Conservation (phyloP, 2,329 filamentous ascomycete genomes). For the Aphanoascus verrucosus region DNA sequence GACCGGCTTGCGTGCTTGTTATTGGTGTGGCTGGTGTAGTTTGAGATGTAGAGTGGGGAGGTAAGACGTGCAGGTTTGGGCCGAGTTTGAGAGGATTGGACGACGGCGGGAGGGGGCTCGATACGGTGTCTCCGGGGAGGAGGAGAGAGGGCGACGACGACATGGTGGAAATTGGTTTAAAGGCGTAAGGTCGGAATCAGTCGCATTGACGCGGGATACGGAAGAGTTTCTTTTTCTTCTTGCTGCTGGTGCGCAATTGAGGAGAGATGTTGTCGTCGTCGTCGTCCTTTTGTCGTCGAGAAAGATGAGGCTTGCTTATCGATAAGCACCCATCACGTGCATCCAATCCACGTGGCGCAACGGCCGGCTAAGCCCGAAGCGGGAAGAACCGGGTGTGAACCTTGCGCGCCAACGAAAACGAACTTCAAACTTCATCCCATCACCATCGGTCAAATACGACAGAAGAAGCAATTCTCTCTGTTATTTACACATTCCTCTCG, state of each 20-base stretch:
- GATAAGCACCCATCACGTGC: conserved; percentile 2
- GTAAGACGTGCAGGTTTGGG: conserved; percentile 70
- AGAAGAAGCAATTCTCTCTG: not conserved
- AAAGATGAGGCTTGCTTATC: not conserved
- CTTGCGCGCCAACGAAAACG: too few species aligned
- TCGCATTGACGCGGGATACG: too few species aligned
- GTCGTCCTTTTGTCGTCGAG: not conserved
- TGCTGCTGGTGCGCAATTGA: not conserved
- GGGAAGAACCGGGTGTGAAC: not conserved
- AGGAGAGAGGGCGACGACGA: conserved; percentile 55
- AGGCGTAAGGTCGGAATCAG: too few species aligned
- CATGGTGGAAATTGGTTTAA: conserved; percentile 28
- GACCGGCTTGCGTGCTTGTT: conserved; percentile 29
- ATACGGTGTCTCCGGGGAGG: conserved; percentile 65
- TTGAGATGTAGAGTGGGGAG: conserved; percentile 54
- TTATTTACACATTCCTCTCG: too few species aligned
- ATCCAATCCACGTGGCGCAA: not conserved
- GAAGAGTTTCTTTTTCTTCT: too few species aligned
- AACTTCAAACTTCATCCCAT: too few species aligned
- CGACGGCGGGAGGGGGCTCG: conserved; percentile 48
- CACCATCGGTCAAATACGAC: too few species aligned
- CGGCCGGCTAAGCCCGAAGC: not conserved
- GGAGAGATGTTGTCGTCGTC: not conserved
- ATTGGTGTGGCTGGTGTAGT: conserved; percentile 53
- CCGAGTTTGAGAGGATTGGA: conserved; percentile 60